Evolutionary conservation across 306 rosid species (phyloP).

Genomic region (Fragaria iinumae): DNA sequence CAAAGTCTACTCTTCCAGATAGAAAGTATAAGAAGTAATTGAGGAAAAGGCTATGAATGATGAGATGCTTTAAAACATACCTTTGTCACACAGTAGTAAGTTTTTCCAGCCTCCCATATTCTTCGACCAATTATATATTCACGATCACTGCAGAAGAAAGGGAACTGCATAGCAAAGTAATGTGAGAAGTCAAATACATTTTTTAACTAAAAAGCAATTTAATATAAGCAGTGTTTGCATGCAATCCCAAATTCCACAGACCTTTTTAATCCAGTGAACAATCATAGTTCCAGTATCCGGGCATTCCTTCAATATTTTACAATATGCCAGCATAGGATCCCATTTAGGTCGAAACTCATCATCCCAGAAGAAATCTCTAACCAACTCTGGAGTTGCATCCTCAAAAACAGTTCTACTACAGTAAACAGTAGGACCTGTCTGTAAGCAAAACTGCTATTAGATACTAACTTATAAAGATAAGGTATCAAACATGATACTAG

Average conservation of each 20-base stretch:
- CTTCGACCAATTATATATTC: slow-evolving; percentile 94
- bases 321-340: slow-evolving; percentile 84
- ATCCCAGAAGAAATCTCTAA: slow-evolving; percentile 99
- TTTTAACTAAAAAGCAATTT: slow-evolving; percentile 1
- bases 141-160: slow-evolving; percentile 98
- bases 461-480: neutral
- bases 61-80: slow-evolving; percentile 37
- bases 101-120: slow-evolving; percentile 93
- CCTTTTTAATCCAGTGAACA: slow-evolving; percentile 99
- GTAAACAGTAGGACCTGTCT: slow-evolving; percentile 84
- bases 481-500: neutral
- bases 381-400: slow-evolving; percentile 92
- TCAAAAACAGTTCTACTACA: slow-evolving; percentile 89
- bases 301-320: slow-evolving; percentile 83
- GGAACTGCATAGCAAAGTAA: slow-evolving; percentile 60
- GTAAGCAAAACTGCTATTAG: slow-evolving; percentile 39
- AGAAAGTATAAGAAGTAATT: slow-evolving; percentile 23
- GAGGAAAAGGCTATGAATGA: slow-evolving; percentile 6
- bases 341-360: slow-evolving; percentile 95
- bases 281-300: slow-evolving; percentile 65
- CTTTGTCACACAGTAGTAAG: slow-evolving; percentile 93
- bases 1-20: neutral
- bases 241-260: slow-evolving; percentile 29
- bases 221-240: slow-evolving; percentile 2
- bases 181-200: slow-evolving; percentile 28